phyloP scores from a whole-genome alignment of 768 basidiomycete species.

The Botryobasidium botryosum region DNA sequence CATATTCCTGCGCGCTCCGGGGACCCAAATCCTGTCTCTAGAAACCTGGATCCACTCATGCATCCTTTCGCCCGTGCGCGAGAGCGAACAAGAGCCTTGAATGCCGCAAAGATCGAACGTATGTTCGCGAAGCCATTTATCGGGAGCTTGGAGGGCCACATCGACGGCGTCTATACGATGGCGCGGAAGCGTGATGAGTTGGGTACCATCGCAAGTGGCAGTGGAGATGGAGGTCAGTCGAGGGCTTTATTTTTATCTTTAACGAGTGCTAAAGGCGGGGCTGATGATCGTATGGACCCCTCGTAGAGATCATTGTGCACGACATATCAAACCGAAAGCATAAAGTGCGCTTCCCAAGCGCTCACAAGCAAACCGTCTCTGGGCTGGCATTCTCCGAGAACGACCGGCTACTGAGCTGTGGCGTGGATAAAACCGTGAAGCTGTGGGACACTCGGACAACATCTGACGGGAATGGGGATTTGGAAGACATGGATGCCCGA shows the following conservation, averaged over 20 bases:
- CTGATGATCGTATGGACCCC: not conserved
- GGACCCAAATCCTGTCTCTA: slow-evolving; percentile 71
- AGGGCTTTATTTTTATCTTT: not conserved
- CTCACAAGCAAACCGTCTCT: slow-evolving; percentile 75
- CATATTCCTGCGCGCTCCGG: slow-evolving; percentile 63
- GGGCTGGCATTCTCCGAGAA: slow-evolving; percentile 59
- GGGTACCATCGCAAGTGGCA: slow-evolving; percentile 71
- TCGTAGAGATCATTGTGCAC: slow-evolving; percentile 68
- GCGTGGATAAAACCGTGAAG: slow-evolving; percentile 68
- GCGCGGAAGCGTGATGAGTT: slow-evolving; percentile 55
- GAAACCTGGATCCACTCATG: slow-evolving; percentile 88
- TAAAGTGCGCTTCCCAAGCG: slow-evolving; percentile 40
- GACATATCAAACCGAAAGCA: slow-evolving; percentile 45
- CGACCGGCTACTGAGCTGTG: slow-evolving; percentile 54
- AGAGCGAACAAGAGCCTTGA: slow-evolving; percentile 85
- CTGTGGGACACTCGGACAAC: slow-evolving; percentile 41
- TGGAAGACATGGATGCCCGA: slow-evolving; percentile 10
- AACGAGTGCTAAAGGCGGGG: not conserved
- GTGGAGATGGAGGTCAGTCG: slow-evolving; percentile 84
- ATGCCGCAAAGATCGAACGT: slow-evolving; percentile 90
- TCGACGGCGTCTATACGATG: slow-evolving; percentile 84
- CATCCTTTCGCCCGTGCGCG: slow-evolving; percentile 89
- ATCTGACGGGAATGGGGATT: slow-evolving; percentile 14
- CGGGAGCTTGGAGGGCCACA: slow-evolving; percentile 76
- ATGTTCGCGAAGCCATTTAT: slow-evolving; percentile 98